Percentiles rank a stretch among this genome's conserved stretches.
Evolutionary conservation across 345 rosid genomes (phyloP).

Genomic region (Trapa incisa): DNA sequence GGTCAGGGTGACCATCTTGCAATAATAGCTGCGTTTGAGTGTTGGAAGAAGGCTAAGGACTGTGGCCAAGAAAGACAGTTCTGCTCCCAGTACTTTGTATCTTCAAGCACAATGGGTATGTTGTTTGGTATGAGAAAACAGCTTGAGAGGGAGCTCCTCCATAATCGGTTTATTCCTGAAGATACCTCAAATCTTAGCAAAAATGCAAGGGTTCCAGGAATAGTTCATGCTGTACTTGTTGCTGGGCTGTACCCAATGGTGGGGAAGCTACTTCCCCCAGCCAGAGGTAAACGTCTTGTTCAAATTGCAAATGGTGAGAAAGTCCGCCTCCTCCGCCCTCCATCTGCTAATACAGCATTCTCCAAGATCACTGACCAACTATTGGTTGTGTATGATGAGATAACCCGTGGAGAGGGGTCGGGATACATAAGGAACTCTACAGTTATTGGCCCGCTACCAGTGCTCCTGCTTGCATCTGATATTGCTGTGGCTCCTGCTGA

Average conservation of each 20-base stretch:
- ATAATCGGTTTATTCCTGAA: constrained; percentile 51
- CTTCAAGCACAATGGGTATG: constrained; percentile 65
- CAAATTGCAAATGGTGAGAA: constrained; percentile 69
- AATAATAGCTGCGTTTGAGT: constrained; percentile 77
- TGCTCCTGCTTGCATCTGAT: constrained; percentile 63
- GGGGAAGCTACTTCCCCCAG: constrained; percentile 47
- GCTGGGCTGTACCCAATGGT: constrained; percentile 86
- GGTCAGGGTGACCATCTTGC: constrained; percentile 91
- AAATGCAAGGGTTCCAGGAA: constrained; percentile 65
- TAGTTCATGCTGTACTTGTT: constrained; percentile 67
- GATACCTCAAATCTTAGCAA: constrained; percentile 42
- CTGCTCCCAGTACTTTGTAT: constrained; percentile 70
- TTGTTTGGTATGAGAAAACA: constrained; percentile 72
- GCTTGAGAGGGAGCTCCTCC: constrained; percentile 56
- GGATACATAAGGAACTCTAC: constrained; percentile 61
- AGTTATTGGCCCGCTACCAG: constrained; percentile 60
- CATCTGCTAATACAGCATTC: constrained; percentile 40
- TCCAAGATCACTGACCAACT: constrained; percentile 31
- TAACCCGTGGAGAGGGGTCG: constrained; percentile 77
- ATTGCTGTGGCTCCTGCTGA: constrained; percentile 59
- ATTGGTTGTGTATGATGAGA: constrained; percentile 66
- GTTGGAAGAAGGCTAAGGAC: constrained; percentile 74
- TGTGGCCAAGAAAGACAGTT: constrained; percentile 45
- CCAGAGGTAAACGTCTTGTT: constrained; percentile 33
- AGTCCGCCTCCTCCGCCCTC: constrained; percentile 58